These are phyloP conservation scores for Globisporangium nodosum DNA, from an alignment of 352 stramenopile species.

Conservation along the genomic window DNA sequence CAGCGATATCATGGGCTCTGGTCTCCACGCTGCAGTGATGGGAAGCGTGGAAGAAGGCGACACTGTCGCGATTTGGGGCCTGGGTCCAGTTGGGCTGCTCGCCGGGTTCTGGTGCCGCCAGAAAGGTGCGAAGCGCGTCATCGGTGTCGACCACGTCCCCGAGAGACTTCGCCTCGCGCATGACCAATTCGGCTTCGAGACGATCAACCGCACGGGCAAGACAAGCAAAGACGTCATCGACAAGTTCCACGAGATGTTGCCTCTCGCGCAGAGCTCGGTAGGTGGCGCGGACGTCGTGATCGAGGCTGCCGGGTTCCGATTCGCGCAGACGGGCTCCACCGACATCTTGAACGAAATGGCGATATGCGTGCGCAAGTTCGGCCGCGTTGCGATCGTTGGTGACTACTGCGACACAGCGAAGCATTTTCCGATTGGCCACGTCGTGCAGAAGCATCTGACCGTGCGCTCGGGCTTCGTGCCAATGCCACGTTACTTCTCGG, in stretches of 20 bases:
- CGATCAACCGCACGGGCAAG: constrained; percentile 20
- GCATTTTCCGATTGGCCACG: constrained; percentile 34
- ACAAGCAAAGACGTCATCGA: constrained; percentile 24
- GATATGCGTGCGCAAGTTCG: constrained; percentile 27
- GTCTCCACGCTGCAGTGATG: constrained; percentile 28
- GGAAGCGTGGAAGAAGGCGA: constrained; percentile 29
- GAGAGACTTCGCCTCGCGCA: constrained; percentile 26
- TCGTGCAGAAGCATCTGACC: constrained; percentile 40
- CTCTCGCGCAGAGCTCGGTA: constrained; percentile 9
- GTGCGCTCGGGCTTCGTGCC: constrained; percentile 25
- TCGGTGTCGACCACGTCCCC: constrained; percentile 30
- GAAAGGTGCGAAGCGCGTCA: constrained; percentile 32
- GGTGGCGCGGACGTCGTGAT: constrained; percentile 37
- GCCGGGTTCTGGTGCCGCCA: constrained; percentile 26
- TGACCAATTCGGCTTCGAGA: constrained; percentile 28
- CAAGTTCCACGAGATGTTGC: constrained; percentile 22
- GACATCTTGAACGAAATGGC: constrained; percentile 30
- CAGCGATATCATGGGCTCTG: constrained; percentile 31
- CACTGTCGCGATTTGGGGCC: constrained; percentile 30
- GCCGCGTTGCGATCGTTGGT: constrained; percentile 22
- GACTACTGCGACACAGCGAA: constrained; percentile 27
- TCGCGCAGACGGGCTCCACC: constrained; percentile 17
- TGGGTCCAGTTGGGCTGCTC: constrained; percentile 29
- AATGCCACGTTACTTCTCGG: constrained; percentile 26
- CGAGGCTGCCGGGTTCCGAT: constrained; percentile 29